Conservation (phyloP, 768 basidiomycete species). For the Rhizopogon vulgaris region DNA sequence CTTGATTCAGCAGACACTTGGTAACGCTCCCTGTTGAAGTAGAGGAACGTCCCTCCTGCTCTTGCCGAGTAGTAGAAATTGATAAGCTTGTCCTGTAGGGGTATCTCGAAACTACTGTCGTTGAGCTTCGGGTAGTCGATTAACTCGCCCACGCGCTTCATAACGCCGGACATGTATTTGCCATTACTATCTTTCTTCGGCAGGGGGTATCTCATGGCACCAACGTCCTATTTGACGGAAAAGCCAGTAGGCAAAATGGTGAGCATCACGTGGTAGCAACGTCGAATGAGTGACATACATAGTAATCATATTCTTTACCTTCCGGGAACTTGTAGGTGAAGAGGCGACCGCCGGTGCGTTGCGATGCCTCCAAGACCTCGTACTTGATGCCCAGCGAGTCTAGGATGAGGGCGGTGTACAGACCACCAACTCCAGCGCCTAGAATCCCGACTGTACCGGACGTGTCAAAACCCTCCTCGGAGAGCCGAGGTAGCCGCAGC, state of each 20-base stretch:
- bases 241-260: background rate
- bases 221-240: conserved; percentile 21
- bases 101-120: background rate
- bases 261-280: background rate
- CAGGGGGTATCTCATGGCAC: conserved; percentile 28
- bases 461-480: background rate
- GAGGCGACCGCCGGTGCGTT: conserved; percentile 34
- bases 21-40: conserved; percentile 7
- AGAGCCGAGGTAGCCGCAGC: background rate
- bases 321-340: conserved; percentile 34
- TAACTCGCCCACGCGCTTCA: conserved; percentile 20
- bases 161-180: conserved; percentile 12
- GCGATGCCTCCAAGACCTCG: conserved; percentile 34
- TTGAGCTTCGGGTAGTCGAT: conserved; percentile 17
- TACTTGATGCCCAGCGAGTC: conserved; percentile 32
- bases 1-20: background rate
- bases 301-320: conserved; percentile 25
- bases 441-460: background rate
- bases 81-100: background rate
- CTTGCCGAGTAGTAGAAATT: background rate
- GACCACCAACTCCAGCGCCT: conserved; percentile 11
- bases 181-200: background rate
- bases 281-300: background rate
- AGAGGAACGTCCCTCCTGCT: background rate
- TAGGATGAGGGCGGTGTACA: conserved; percentile 36